Evolutionary conservation across 2,329 filamentous ascomycete genomes (phyloP).

Genomic region (Neoscytalidium dimidiatum): DNA sequence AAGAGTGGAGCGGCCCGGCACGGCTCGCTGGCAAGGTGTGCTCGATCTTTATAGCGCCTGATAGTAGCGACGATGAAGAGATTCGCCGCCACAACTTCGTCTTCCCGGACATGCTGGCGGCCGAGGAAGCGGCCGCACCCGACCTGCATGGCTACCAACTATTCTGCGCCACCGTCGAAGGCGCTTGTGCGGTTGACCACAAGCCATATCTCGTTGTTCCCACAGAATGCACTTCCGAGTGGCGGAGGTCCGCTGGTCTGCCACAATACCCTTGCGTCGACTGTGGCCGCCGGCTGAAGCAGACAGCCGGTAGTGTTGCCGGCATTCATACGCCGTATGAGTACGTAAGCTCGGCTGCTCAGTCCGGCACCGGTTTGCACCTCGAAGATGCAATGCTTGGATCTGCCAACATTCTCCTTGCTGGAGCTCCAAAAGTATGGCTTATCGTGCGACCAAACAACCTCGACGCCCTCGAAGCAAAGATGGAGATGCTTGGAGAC

Average conservation of each 20-base stretch:
- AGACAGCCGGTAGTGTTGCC: neutral
- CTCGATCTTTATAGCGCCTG: neutral
- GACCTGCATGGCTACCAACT: neutral
- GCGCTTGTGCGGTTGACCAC: neutral
- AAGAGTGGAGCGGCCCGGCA: neutral
- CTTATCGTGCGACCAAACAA: neutral
- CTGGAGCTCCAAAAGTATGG: neutral
- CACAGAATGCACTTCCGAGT: neutral
- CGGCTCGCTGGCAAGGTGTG: neutral
- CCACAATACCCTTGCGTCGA: neutral
- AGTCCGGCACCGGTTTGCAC: neutral
- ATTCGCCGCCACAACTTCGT: neutral
- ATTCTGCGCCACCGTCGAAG: neutral
- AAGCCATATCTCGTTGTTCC: neutral
- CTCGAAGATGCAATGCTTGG: neutral
- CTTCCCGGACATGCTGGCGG: neutral
- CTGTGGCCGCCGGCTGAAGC: neutral
- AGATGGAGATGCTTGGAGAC: neutral
- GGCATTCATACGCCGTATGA: neutral
- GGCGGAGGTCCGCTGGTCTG: neutral
- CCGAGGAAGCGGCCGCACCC: neutral
- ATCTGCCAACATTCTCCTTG: neutral
- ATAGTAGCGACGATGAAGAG: neutral
- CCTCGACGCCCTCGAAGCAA: neutral
- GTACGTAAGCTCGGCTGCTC: neutral